Conservation (phyloP, 2,329 filamentous ascomycete genomes). For the Zarea fungicola region DNA sequence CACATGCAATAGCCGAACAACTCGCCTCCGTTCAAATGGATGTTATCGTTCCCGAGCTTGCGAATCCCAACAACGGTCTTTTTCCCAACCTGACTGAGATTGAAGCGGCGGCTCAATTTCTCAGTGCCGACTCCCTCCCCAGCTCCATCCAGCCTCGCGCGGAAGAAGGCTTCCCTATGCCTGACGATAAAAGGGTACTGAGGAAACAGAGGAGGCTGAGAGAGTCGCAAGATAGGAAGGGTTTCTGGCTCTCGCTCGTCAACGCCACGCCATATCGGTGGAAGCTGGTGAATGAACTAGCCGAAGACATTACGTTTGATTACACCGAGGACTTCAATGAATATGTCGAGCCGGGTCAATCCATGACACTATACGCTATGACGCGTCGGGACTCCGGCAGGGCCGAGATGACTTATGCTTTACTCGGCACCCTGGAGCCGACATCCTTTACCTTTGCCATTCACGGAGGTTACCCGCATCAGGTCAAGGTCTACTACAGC, state of each 20-base stretch:
- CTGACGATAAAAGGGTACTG: too few relatives aligned
- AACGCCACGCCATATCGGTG: constrained; percentile 31
- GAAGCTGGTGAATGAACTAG: constrained; percentile 19
- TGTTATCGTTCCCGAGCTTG: not conserved
- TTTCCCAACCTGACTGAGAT: not conserved
- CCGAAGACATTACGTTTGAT: constrained; percentile 11
- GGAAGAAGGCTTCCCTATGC: too few relatives aligned
- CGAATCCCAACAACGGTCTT: not conserved
- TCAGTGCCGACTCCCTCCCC: too few relatives aligned
- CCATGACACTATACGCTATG: not conserved
- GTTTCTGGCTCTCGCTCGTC: constrained; percentile 23
- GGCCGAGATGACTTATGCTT: constrained; percentile 23
- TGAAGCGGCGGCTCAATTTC: too few relatives aligned
- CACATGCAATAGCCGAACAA: not conserved
- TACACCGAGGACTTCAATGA: constrained; percentile 17
- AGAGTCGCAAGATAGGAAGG: not conserved
- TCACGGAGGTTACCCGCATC: constrained; percentile 5
- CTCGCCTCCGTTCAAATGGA: not conserved
- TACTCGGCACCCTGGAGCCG: constrained; percentile 23
- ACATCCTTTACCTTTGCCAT: constrained; percentile 24
- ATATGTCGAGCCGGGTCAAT: constrained; percentile 24
- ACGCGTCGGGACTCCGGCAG: not conserved
- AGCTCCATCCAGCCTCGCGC: too few relatives aligned
- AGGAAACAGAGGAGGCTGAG: not conserved
- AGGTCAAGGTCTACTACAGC: constrained; percentile 18